Evolutionary conservation across 352 stramenopile genomes (phyloP), one percentile per base, ranked within the genome.

Genomic region (Phytophthora pluvialis): DNA sequence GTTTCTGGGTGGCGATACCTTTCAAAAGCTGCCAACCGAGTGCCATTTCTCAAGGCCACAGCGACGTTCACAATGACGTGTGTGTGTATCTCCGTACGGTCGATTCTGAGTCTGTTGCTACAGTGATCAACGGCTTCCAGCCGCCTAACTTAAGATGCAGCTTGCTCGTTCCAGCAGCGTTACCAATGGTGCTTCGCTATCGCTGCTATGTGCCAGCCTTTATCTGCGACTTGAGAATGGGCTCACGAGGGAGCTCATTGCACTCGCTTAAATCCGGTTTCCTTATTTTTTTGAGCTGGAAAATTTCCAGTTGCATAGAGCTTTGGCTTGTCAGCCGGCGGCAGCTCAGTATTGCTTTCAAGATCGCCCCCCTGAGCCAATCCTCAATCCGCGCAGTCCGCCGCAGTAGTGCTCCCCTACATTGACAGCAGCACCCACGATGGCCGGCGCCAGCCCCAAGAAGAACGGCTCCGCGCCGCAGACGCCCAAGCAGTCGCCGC

Each of bases 321-420:
- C 36, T 56, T 21, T 21, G 1, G 21, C 1, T 21, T 21, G 21
- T 21, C 21, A 60, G n/a, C n/a, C n/a, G n/a, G n/a, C n/a, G n/a
- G n/a, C n/a, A n/a, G 55, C 45, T 63, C 51, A 62, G 43, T 57
- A 21, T 21, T 21, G 21, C 21, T 21, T 21, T 36, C 35, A 38
- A 31, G 65, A 73, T 73, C 65, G 65, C 71, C 55, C 45, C 56
- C 67, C 53, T 60, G 42, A 5, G 29, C 56, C 63, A 76, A 46
- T 76, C 63, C 46, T 59, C 25, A 57, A 71, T 70, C 44, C 29
- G 36, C 51, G 10, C 28, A 28, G 38, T 31, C 32, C 33, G 13
- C 28, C 15, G 13, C 65, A 49, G 26, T 16, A 33, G 35, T 3
- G 33, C 18, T 54, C 54, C 40, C 36, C 40, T 51, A 36, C 26